Base-by-base conservation (phyloP, 108 stramenopile species). In the Nitzschia sp. region DNA sequence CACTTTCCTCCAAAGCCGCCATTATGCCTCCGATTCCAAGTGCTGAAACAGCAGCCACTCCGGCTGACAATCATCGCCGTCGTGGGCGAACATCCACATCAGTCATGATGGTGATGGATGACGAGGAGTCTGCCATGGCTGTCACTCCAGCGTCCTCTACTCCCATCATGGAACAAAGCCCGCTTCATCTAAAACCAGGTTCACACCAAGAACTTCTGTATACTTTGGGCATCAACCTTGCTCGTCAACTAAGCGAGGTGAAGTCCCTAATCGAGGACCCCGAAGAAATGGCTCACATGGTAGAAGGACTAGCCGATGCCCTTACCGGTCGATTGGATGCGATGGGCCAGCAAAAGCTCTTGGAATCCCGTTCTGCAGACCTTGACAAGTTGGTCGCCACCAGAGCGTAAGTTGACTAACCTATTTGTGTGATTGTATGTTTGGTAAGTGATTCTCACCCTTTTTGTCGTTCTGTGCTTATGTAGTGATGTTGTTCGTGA, bases 201-300 rank as follows among this genome's bases (percentile, higher is more conserved):
- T 76, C 83, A 1, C 91, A 93, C 60, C 83, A 85, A 20, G 88
- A 93, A 56, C 75, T 93, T 40, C 86, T 93, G 88, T 93, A 93
- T 53, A 75, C 86, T 5, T 69, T 93, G 24, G 91, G 91, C 0
- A 84, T 93, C 57, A 93, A 93, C 53, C 74, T 93, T 26, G 82
- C 80, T 25, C 82, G 75, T 9, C 62, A 69, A 53, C 48, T 70
- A 20, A 88, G 91, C 17, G 91, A 93, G 76, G 60, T 93, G 42
- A 76, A 85, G 41, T 88, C 91, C 6, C 69, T 93, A 46, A 86
- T 93, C 3, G 86, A 86, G 65, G 80, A 76, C 60, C 69, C 84
- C 6, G 86, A 88, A 21, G 91, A 93, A 72, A 60, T 93, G 69
- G 79, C 87, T n/a, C 75, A 80, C 26, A 76, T 93, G 11, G 88